Base-by-base conservation (phyloP, 176 grass and related monocot species). In the Triticum dicoccoides region DNA sequence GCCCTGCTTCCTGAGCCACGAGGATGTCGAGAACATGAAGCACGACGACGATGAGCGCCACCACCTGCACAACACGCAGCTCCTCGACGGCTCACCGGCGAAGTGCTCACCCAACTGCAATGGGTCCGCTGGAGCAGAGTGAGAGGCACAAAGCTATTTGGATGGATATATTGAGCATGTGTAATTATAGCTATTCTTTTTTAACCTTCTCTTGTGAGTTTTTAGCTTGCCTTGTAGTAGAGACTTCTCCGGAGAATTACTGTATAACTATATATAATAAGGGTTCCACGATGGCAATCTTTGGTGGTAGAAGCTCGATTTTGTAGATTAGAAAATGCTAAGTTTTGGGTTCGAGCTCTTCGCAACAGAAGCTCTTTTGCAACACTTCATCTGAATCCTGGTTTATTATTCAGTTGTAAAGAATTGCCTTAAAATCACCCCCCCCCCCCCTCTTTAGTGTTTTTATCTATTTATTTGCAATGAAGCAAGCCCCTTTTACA, bases 1-100 rank as follows among this genome's bases (percentile, higher is more conserved):
- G 56, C 95, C 92, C 11, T 94, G 95, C 65, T 98, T 98, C 88
- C 77, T 98, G 25, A 93, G 87, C 87, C 87, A 80, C 23, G 86
- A 93, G 63, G 85, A 88, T 20, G 86, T 91, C 5, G 95, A 98
- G 67, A 69, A 98, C 81, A 21, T 91, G 41, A 97, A 86, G 80
- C 88, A 89, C 63, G 81, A 91, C 13, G 73, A 89, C 37, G 90
- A 88, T 52, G 78, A 94, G 27, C 73, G 73, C 9, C 89, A 82
- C 6, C 87, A 85, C 85, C 80, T 73, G 25, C 89, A 90, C 59
- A 87, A 90, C 59, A 94, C 66, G 21, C 89, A 71, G 78, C 85
- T 91, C 42, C 89, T 86, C 20, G 56, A 78, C 2, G 70, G 58
- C 34, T 82, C 87, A 4, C 78, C 56, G 37, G 76, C 52, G 35